Base-by-base conservation (phyloP, 352 stramenopile species). In the Pythium utonaiense region DNA sequence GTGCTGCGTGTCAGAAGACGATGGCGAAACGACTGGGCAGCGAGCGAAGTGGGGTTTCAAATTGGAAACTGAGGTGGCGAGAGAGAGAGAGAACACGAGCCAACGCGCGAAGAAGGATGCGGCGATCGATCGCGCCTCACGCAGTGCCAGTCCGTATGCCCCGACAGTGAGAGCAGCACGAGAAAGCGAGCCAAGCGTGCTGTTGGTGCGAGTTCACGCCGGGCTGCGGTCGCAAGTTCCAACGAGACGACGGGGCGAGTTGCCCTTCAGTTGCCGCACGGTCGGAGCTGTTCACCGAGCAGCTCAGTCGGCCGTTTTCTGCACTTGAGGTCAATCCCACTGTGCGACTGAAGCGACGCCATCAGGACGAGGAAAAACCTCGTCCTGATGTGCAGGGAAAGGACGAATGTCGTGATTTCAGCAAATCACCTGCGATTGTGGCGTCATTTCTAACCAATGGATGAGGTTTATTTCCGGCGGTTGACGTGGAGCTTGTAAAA, bases 11-110 rank as follows among this genome's bases (percentile, higher is more conserved):
- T 27, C 40, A 40, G 33, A 25, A 22, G 30, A 33, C 36, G 52
- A 33, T n/a, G 31, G 9, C 14, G 30, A 28, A 33, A 27, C 25
- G 30, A 53, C 28, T 47, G 41, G 41, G 19, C 27, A 19, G 1
- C 7, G 22, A 48, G 44, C 17, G 28, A 28, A 33, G 31, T 38
- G 51, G n/a, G 33, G 25, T 28, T 40, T 57, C 34, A 61, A 67
- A 62, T 57, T 62, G 53, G 53, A 48, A 52, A 68, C 61, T 68
- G 61, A 48, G 27, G 60, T 28, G 22, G 50, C 28, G 5, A 33
- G 28, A 33, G 9, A 24, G 21, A 42, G 34, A 41, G n/a, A 36
- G 52, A 12, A 49, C 5, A 9, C 31, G 17, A 24, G 17, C 50
- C 49, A 42, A 44, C 12, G 19, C 40, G 8, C 6, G 7, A 13